A percentile compares a stretch with the other conserved stretches of the same genome.
phyloP scores from a whole-genome alignment of 2,329 filamentous ascomycete species.

The Talaromyces pinophilus region DNA sequence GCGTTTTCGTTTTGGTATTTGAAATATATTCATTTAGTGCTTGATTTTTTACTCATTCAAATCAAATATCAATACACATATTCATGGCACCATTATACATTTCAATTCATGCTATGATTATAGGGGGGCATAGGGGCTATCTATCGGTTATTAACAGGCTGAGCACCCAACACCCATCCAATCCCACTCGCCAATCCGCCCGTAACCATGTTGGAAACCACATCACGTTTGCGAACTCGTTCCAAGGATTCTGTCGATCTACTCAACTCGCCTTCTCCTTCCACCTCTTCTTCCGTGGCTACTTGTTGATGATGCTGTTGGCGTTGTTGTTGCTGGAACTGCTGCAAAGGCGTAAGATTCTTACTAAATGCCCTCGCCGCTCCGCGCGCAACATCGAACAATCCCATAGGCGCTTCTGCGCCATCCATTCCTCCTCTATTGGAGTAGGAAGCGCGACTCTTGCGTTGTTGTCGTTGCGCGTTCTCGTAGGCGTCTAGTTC shows the following conservation, averaged over 20 bases:
- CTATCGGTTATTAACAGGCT: constrained; percentile 44
- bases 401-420: constrained; percentile 53
- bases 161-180: constrained; percentile 64
- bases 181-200: constrained; percentile 63
- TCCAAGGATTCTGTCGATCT: constrained; percentile 20
- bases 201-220: constrained; percentile 65
- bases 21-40: neutral
- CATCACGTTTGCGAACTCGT: constrained; percentile 51
- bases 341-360: constrained; percentile 48
- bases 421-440: neutral
- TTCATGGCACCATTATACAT: neutral
- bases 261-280: constrained; percentile 20
- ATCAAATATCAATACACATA: neutral
- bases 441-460: constrained; percentile 25
- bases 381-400: constrained; percentile 55
- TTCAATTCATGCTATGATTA: neutral
- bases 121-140: neutral
- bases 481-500: constrained; percentile 51
- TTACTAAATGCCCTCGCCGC: constrained; percentile 52
- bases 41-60: neutral
- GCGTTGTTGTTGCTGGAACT: neutral
- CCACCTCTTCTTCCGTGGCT: neutral
- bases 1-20: constrained; percentile 18
- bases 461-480: constrained; percentile 40
- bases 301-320: neutral